Conservation (phyloP, 495 filamentous ascomycete species). For the Lasiosphaeria ovina region DNA sequence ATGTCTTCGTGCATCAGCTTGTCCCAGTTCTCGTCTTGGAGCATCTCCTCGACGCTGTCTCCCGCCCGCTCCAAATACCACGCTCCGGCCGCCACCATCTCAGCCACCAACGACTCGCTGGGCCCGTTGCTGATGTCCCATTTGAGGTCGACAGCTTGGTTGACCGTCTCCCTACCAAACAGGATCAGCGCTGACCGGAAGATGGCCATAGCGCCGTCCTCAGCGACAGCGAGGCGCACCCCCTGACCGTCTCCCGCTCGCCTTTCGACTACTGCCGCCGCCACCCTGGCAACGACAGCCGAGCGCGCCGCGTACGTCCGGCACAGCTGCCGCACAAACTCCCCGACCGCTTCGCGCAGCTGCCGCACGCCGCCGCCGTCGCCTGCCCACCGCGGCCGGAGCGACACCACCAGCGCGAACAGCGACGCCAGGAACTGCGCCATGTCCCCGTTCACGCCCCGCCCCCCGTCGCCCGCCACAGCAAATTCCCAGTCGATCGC, state of each 20-base stretch:
- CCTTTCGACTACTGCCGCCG: neutral
- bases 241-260: neutral
- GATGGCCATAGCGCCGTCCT: neutral
- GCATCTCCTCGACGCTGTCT: neutral
- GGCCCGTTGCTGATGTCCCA: neutral
- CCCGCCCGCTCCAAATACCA: conserved; percentile 6
- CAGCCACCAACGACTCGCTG: neutral
- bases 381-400: neutral
- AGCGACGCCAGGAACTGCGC: conserved; percentile 6
- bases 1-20: conserved; percentile 1
- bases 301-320: neutral
- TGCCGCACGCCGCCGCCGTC: too few relatives aligned
- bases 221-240: neutral
- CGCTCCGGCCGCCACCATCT: conserved; percentile 1
- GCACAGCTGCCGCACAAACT: neutral
- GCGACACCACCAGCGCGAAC: neutral
- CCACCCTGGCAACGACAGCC: neutral
- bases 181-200: neutral
- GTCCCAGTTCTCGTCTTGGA: neutral
- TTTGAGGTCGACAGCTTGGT: neutral
- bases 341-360: neutral
- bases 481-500: conserved; percentile 6
- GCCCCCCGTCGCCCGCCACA: neutral
- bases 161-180: neutral
- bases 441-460: conserved; percentile 6